Percentiles rank a stretch among this genome's conserved stretches.
phyloP scores from a whole-genome alignment of 164 flowering plant species.

The Kingdonia uniflora region DNA sequence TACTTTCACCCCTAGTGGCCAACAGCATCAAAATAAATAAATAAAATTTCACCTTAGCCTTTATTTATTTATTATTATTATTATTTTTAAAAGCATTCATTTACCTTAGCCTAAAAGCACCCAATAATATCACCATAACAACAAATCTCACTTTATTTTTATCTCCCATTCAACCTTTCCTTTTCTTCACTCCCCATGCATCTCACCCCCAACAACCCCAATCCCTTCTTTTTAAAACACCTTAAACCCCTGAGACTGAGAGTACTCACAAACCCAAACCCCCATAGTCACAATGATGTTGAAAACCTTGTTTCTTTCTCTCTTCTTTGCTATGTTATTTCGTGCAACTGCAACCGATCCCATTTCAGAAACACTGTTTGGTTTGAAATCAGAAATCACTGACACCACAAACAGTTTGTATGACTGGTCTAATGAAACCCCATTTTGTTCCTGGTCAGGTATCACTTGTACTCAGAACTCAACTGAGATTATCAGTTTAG shows the following conservation, averaged over 20 bases:
- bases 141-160: constrained; percentile 18
- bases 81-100: no score
- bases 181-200: constrained; percentile 81
- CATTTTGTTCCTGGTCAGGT: constrained; percentile 81
- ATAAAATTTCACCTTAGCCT: no score
- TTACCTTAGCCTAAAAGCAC: no score
- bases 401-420: constrained; percentile 36
- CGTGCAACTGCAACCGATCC: constrained; percentile 38
- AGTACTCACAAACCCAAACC: no score
- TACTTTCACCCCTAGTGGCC: constrained; percentile 33
- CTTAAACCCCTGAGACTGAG: no score
- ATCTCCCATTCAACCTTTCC: constrained; percentile 25
- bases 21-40: constrained; percentile 24
- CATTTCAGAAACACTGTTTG: constrained; percentile 55
- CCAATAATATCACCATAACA: constrained; percentile 14
- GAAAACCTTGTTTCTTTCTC: no score
- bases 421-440: constrained; percentile 43
- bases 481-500: constrained; percentile 33
- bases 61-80: no score
- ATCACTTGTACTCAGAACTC: constrained; percentile 51
- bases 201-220: neutral
- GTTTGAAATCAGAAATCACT: constrained; percentile 57
- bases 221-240: no score
- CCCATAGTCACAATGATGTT: no score
- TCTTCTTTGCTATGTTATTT: no score